Base-by-base conservation (phyloP, 2,329 filamentous ascomycete species). In the Cladosporium halotolerans region DNA sequence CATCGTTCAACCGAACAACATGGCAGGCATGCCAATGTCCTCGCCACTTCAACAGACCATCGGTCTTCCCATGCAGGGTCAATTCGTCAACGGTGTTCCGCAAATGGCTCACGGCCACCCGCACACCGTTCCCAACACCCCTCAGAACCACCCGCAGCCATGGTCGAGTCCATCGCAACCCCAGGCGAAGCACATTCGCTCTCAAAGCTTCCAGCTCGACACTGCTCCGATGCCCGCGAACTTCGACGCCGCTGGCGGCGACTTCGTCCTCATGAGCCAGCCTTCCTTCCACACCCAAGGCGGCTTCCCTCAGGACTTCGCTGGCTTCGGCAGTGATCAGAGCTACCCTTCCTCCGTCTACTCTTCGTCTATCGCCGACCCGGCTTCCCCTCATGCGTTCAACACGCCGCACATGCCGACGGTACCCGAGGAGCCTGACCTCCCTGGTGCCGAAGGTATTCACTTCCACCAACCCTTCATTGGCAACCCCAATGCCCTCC, bases 101-200 rank as follows among this genome's bases (percentile, higher is more conserved):
- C 60, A 60, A 19, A 56, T 63, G 51, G 55, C 61, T 36, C 74
- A 66, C 34, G 59, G 57, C 28, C 60, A 65, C 31, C 54, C 66
- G 9, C 62, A 79, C 43, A 80, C 81, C 41, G 79, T 82, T 43
- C 76, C 76, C 56, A 73, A 74, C 69, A 62, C 73, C 62, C 65
- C 64, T n/a, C 72, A 74, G 55, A 72, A 72, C 57, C 62, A 69
- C 52, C 55, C 54, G 14, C 67, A 70, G 51, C 55, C 64, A 55
- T 68, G 67, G 63, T 63, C 65, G 13, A 68, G 65, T 53, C 65
- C 66, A 47, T 63, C 65, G n/a, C 56, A 60, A 16, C 56, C 60
- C 19, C 50, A 64, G 19, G 49, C 49, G 9, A 68, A 68, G 61
- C 63, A 66, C 49, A 58, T 56, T 44, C 62, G 66, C 32, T 66